Conservation (phyloP, 345 rosid genomes). For the Arabidopsis suecica region DNA sequence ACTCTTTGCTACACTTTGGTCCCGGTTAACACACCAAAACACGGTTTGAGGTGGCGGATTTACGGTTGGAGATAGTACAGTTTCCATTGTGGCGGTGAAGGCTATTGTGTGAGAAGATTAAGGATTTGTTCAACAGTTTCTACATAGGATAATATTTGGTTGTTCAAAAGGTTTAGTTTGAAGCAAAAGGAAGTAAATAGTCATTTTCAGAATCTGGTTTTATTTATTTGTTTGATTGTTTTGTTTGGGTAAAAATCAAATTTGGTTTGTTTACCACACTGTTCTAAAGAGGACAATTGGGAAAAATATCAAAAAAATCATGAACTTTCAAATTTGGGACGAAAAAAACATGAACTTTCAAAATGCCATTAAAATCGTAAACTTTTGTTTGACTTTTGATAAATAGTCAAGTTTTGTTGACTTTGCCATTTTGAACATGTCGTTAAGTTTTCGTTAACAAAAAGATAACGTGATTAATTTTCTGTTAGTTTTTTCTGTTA, state of each 20-base stretch:
- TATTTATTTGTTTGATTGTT: conserved; percentile 17
- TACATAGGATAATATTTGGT: conserved; percentile 27
- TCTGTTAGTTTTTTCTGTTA: too few relatives aligned
- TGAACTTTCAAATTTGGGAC: too few relatives aligned
- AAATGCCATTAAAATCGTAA: too few relatives aligned
- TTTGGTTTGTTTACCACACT: conserved; percentile 21
- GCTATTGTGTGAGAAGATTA: conserved; percentile 4
- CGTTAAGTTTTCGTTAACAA: too few relatives aligned
- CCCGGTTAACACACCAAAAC: not conserved
- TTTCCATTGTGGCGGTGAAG: not conserved
- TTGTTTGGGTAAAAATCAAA: conserved; percentile 16
- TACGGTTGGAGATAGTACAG: conserved; percentile 13
- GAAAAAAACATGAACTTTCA: too few relatives aligned
- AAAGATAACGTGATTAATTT: too few relatives aligned
- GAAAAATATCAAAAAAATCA: too few relatives aligned
- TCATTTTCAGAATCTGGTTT: not conserved
- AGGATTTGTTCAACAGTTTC: conserved; percentile 22
- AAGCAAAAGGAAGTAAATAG: conserved; percentile 32
- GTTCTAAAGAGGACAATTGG: not conserved
- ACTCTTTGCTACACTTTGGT: conserved; percentile 13
- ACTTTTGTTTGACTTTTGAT: too few relatives aligned
- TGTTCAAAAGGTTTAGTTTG: conserved; percentile 24
- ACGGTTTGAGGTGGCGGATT: not conserved
- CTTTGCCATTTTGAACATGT: too few relatives aligned
- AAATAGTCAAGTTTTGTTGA: too few relatives aligned